Base-by-base conservation (phyloP, 352 stramenopile species). In the Globisporangium nunn region DNA sequence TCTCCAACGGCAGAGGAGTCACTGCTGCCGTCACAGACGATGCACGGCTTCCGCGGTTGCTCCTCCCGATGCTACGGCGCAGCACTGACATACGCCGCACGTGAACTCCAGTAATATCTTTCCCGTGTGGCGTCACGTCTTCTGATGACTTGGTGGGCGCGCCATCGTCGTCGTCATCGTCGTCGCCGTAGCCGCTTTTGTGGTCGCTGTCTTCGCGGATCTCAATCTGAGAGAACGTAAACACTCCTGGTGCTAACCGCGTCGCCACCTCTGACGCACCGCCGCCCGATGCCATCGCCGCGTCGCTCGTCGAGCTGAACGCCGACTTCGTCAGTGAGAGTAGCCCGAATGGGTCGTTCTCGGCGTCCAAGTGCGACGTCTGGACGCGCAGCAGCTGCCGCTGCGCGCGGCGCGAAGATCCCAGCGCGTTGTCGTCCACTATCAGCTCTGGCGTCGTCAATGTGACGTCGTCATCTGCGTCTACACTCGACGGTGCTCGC, bases 191-290 rank as follows among this genome's bases (percentile, higher is more conserved):
- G 6, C 39, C 44, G 11, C 65, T 67, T 17, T 66, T 63, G 46
- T 71, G 61, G n/a, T 56, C 58, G 2, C 55, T 50, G 11, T 72
- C 33, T 50, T 62, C 62, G 8, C 59, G 56, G 12, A 81, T 56
- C 37, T 79, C 74, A 52, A 84, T 76, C 35, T 76, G 75, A 33
- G 78, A 64, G 54, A 85, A 80, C 1, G 68, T 51, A 46, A 78
- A 85, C 57, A 85, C 53, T 0, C 75, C 75, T 6, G 72, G 72
- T 4, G 64, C 60, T 5, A 58, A 31, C 37, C 57, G 14, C 18
- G 39, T 43, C 48, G 45, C 15, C 45, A 41, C n/a, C 50, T 52
- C 40, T 10, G 35, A 8, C 59, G 58, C 45, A 61, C 55, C 48
- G 53, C 65, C 14, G 6, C 44, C 51, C 7, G 56, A 53, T 1